Base-by-base conservation (phyloP, 495 filamentous ascomycete genomes). In the Lepidopterella palustris region DNA sequence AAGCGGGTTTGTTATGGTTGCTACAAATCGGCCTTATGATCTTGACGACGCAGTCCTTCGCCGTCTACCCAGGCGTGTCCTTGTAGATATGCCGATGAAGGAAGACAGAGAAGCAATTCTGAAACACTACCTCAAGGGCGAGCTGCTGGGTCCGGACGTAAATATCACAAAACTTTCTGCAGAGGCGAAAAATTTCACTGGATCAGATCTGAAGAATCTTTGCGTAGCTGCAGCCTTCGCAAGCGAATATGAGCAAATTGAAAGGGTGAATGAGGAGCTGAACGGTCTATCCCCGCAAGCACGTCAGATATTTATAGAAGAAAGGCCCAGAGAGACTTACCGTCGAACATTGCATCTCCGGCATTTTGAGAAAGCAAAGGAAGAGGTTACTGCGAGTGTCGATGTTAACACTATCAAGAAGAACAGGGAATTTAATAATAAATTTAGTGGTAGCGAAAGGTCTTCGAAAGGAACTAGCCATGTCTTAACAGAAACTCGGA, bases 1-100 rank as follows among this genome's bases (percentile, higher is more conserved):
- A 24, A 90, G 92, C 24, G 90, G 96, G 10, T 97, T 97, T 77
- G 97, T 98, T 73, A 96, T 97, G 76, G 96, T 97, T 92, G 92
- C 92, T 20, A 98, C 92, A 29, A 98, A 97, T 77, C 82, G 92
- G 71, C 92, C 92, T 15, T 92, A 96, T 72, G 97, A 93, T 2
- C 83, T 98, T 21, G 92, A 98, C 71, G 92, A 92, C 5, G 92
- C 92, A 4, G 77, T 98, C 56, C 77, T 98, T 21, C 93, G 92
- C 60, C 85, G 92, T 68, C 76, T 97, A 63, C 92, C 97, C 70
- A 81, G 92, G 55, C 97, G 97, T 80, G 91, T 98, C 69, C 91
- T 97, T 78, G 95, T 98, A 64, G 90, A 93, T 29, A 77, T 98
- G 42, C 92, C 92, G n/a, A 96, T 96, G 68, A 91, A 97, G 75